Conservation (phyloP, 2,329 filamentous ascomycete genomes). For the Microdochium trichocladiopsis region DNA sequence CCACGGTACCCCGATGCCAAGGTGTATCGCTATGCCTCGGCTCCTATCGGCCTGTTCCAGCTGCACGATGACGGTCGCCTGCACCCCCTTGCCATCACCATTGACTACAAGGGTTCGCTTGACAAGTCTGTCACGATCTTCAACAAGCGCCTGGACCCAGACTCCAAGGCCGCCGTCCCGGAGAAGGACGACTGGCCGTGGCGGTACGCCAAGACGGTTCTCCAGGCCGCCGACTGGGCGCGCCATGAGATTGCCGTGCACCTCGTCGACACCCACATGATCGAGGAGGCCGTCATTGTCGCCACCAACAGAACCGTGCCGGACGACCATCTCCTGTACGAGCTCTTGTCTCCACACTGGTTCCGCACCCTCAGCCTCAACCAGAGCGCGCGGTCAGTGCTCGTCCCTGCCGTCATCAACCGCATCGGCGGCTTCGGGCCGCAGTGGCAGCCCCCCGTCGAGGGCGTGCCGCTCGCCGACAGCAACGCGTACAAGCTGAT, state of each 20-base stretch:
- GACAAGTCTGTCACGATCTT: slow-evolving; percentile 39
- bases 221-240: slow-evolving; percentile 39
- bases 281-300: slow-evolving; percentile 41
- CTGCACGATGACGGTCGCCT: slow-evolving; percentile 34
- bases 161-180: slow-evolving; percentile 14
- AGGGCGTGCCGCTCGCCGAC: background rate
- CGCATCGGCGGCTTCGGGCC: slow-evolving; percentile 31
- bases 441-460: slow-evolving; percentile 7
- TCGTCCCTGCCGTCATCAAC: slow-evolving; percentile 36
- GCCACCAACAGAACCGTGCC: slow-evolving; percentile 33
- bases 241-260: slow-evolving; percentile 39
- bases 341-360: slow-evolving; percentile 39
- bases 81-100: slow-evolving; percentile 39
- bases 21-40: slow-evolving; percentile 26
- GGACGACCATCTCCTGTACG: slow-evolving; percentile 33
- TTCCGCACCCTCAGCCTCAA: slow-evolving; percentile 42
- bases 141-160: slow-evolving; percentile 32
- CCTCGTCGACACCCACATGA: slow-evolving; percentile 34
- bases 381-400: slow-evolving; percentile 32
- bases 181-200: slow-evolving; percentile 41
- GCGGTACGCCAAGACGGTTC: slow-evolving; percentile 44
- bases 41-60: slow-evolving; percentile 34
- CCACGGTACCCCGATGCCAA: slow-evolving; percentile 15
- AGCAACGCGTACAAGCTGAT: slow-evolving; percentile 26
- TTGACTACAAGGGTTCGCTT: slow-evolving; percentile 36